These are phyloP conservation scores for Phalaenopsis aphrodite DNA, from an alignment of 106 monocot species.

Conservation along the genomic window DNA sequence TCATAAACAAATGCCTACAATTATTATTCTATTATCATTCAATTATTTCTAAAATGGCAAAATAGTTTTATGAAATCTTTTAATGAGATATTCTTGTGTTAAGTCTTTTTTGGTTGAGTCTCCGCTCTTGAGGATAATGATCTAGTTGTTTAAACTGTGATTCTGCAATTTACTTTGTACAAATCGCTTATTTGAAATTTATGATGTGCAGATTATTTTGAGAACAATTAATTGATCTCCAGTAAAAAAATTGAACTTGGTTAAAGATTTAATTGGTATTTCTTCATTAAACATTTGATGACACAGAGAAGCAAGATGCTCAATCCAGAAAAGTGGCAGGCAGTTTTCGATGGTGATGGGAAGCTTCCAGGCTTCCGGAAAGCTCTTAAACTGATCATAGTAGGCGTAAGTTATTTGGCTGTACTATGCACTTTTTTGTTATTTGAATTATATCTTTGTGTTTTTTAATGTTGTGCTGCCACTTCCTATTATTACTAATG, in stretches of 20 bases:
- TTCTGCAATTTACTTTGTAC: background rate
- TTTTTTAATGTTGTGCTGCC: background rate
- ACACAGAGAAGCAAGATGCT: constrained; percentile 60
- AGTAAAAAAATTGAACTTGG: background rate
- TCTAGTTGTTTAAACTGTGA: background rate
- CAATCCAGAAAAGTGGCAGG: constrained; percentile 72
- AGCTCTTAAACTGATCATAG: constrained; percentile 58
- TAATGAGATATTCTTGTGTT: background rate
- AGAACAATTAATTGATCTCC: background rate
- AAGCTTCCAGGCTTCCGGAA: constrained; percentile 59
- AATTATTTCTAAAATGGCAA: background rate
- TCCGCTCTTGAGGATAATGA: background rate
- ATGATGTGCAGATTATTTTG: background rate
- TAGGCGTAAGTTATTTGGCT: constrained; percentile 42
- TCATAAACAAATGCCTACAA: background rate
- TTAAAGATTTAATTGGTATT: background rate
- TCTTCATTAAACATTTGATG: background rate
- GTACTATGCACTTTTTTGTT: background rate
- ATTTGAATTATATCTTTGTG: background rate
- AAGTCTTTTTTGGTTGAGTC: background rate
- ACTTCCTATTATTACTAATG: background rate
- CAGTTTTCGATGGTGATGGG: constrained; percentile 52
- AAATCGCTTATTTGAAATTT: background rate
- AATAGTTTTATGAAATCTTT: background rate
- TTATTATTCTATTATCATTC: background rate